Evolutionary conservation across 2,329 filamentous ascomycete genomes (phyloP).

Genomic region (Tolypocladium guangdongense): DNA sequence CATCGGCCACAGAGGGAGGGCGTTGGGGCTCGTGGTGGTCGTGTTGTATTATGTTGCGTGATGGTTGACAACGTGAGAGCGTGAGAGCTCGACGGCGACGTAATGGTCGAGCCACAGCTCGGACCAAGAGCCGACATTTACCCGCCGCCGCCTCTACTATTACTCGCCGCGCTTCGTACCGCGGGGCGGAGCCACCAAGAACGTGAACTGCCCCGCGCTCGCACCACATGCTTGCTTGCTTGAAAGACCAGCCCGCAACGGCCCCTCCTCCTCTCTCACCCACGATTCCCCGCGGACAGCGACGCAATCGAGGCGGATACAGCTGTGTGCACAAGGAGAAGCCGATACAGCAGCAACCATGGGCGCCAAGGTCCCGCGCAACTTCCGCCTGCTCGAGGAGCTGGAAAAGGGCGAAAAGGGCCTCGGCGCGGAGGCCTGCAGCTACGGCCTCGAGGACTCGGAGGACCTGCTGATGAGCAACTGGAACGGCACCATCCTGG

Average conservation of each 20-base stretch:
- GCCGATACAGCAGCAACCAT: slow-evolving; percentile 12
- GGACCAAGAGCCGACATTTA: background rate
- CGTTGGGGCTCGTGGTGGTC: background rate
- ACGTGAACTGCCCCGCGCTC: slow-evolving; percentile 7
- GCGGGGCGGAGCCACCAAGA: slow-evolving; percentile 5
- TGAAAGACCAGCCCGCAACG: background rate
- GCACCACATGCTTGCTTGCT: background rate
- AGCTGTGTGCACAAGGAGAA: background rate
- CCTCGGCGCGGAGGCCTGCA: slow-evolving; percentile 90
- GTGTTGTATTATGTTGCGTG: background rate
- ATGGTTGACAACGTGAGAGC: background rate
- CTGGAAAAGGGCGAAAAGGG: slow-evolving; percentile 99
- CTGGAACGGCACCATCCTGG: slow-evolving; percentile 97
- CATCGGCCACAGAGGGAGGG: slow-evolving; percentile 1
- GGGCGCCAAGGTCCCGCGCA: slow-evolving; percentile 65
- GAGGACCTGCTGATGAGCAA: slow-evolving; percentile 96
- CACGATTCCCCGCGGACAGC: background rate
- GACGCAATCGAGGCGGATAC: background rate
- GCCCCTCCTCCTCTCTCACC: background rate
- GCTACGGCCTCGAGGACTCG: slow-evolving; percentile 86
- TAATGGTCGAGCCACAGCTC: background rate
- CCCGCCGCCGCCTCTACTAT: background rate
- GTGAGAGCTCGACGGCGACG: background rate
- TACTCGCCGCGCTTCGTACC: background rate
- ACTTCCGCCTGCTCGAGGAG: slow-evolving; percentile 94